Evolutionary conservation across 257 asterid genomes (phyloP).

Genomic region (Haberlea rhodopensis): DNA sequence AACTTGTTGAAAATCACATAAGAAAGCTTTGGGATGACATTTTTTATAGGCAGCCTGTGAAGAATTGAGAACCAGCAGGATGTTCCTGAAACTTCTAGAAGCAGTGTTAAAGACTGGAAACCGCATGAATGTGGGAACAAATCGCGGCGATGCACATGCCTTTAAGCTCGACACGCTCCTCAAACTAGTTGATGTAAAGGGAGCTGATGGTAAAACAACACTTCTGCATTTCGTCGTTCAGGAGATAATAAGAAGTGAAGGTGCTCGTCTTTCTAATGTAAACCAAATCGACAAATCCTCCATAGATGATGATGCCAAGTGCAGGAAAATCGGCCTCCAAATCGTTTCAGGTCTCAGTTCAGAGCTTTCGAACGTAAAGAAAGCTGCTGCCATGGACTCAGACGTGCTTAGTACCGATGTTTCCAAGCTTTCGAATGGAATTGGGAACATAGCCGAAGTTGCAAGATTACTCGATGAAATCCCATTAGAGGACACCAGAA

Average conservation of each 20-base stretch:
- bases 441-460: slow-evolving; percentile 48
- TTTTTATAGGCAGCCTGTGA: slow-evolving; percentile 83
- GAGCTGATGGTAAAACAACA: slow-evolving; percentile 94
- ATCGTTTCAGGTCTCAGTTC: slow-evolving; percentile 71
- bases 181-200: slow-evolving; percentile 88
- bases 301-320: slow-evolving; percentile 52
- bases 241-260: slow-evolving; percentile 84
- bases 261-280: slow-evolving; percentile 62
- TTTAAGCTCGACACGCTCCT: slow-evolving; percentile 97
- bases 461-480: slow-evolving; percentile 32
- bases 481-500: background rate
- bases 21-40: background rate
- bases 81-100: slow-evolving; percentile 94
- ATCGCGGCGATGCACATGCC: slow-evolving; percentile 94
- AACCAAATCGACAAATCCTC: slow-evolving; percentile 35
- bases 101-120: slow-evolving; percentile 95
- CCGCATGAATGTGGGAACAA: slow-evolving; percentile 97
- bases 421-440: slow-evolving; percentile 70
- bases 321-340: slow-evolving; percentile 79
- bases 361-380: slow-evolving; percentile 79
- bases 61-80: slow-evolving; percentile 74
- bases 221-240: slow-evolving; percentile 94
- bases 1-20: background rate
- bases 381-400: slow-evolving; percentile 94
- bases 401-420: slow-evolving; percentile 68